Base-by-base conservation (phyloP, 2,329 filamentous ascomycete genomes). In the Ophiostoma populinum region DNA sequence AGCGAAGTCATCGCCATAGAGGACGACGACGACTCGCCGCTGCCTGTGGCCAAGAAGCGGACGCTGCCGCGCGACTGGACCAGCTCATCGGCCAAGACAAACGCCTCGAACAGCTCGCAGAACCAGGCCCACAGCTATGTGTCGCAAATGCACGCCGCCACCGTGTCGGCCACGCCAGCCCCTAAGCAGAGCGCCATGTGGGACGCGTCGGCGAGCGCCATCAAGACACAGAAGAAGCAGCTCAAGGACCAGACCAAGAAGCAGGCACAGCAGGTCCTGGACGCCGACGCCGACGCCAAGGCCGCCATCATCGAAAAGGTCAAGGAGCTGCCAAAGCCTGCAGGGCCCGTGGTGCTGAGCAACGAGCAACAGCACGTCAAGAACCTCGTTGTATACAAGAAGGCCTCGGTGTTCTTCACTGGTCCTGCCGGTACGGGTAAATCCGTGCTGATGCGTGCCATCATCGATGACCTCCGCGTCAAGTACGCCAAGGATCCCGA, bases 341-440 rank as follows among this genome's bases (percentile, higher is more conserved):
- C 55, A 37, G 50, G 55, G 49, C 53, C 69, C 8, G 67, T 92
- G 8, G 75, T 77, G 37, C 62, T 98, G 24, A 94, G 82, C 51
- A 69, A 78, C 10, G 90, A 98, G 51, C 90, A 98, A 55, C 68
- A 72, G 40, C 73, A 80, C 39, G 83, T 98, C 9, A 62, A 92
- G 38, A 74, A 83, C 30, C 62, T 94, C 15, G 87, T 98, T 8
- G 68, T 83, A 7, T 70, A 90, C 16, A 61, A 80, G 43, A 70
- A 70, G 40, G 78, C 85, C 53, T 95, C 87, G 47, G 86, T 94
- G 3, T 98, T 98, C 61, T 98, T 98, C 54, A 98, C 90, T 1
- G 90, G 90, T 46, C 92, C 90, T 40, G 90, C 90, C 39, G 85
- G 79, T 63, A 94, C 90, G 5, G 90, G 90, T 54, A 98, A 98